Base-by-base conservation (phyloP, 306 rosid genomes). In the Lithocarpus polystachyus region DNA sequence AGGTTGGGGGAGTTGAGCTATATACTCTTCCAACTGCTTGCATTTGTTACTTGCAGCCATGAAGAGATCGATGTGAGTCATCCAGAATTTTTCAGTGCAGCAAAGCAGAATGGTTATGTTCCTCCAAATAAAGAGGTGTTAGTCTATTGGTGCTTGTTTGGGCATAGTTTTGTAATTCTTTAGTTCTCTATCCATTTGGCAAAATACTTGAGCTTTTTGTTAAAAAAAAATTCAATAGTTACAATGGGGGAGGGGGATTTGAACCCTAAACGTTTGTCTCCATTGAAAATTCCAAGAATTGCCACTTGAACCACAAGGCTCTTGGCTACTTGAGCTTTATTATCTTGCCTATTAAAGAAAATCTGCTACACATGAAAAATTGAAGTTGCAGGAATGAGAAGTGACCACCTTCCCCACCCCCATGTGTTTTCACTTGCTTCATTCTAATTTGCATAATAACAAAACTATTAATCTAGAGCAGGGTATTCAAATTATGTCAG, bases 51-150 rank as follows among this genome's bases (percentile, higher is more conserved):
- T 55, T 85, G 92, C 90, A 92, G 99, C 85, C 99, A 95, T 92
- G 97, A 95, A 92, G 99, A 95, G 88, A 86, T 89, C 33, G 99
- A 95, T 33, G 98, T 92, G 83, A 95, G 96, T 86, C 98, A 95
- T 91, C 99, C 97, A 35, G 99, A 95, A 37, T 92, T 95, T 88
- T 92, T 89, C 83, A 85, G 94, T 81, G 79, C 92, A 13, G 99
- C 97, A 76, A 95, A 90, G 86, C 92, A 18, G 12, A 92, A 90
- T 23, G 92, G 94, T 70, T 95, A 95, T 67, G 86, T 89, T 85
- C 98, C 99, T 72, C 96, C 99, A 62, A 92, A 88, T 79, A 89
- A 90, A 87, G 98, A 92, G 97, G 99, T 94, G 40, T 40, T 43
- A 61, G 76, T 3, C 74, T 68, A 75, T 81, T 80, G 65, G 72